Percentiles rank a stretch among this genome's conserved stretches.
Evolutionary conservation across 805 yeast species (phyloP).

Genomic region (Candida easanensis): DNA sequence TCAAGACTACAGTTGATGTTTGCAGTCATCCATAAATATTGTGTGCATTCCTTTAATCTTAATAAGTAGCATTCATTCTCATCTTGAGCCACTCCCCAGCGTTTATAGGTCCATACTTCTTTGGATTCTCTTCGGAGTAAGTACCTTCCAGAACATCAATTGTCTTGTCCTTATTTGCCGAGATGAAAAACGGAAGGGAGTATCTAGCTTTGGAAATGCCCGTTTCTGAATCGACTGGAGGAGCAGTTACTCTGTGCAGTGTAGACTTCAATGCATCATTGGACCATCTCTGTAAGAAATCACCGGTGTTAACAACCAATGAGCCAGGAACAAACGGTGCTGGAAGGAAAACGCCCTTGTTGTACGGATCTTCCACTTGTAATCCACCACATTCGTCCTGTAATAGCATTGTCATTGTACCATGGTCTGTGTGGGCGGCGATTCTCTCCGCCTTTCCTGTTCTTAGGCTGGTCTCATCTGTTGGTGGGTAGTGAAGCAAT

Average conservation of each 20-base stretch:
- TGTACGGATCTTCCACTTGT: constrained; percentile 23
- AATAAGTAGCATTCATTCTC: constrained; percentile 25
- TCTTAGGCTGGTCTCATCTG: constrained; percentile 16
- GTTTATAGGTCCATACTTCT: constrained; percentile 28
- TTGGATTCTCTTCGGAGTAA: constrained; percentile 22
- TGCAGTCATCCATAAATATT: too few species aligned
- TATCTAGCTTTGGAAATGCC: constrained; percentile 24
- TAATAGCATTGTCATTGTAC: constrained; percentile 25
- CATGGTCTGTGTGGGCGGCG: constrained; percentile 29
- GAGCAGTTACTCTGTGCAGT: constrained; percentile 26
- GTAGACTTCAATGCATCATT: constrained; percentile 26
- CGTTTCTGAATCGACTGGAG: constrained; percentile 19
- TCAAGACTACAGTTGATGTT: background rate
- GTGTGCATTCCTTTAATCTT: too few species aligned
- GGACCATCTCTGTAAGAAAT: constrained; percentile 28
- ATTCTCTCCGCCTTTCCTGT: constrained; percentile 26
- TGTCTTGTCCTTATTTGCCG: constrained; percentile 23
- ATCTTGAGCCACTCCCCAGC: constrained; percentile 22
- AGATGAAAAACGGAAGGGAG: constrained; percentile 29
- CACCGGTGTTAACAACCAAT: constrained; percentile 25
- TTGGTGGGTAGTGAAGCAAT: constrained; percentile 27
- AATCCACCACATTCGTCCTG: constrained; percentile 28
- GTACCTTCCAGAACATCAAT: constrained; percentile 28
- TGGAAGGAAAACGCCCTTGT: constrained; percentile 18
- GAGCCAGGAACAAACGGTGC: constrained; percentile 23